phyloP scores from a whole-genome alignment of 2,329 filamentous ascomycete genomes.

The Venturia pyrina region DNA sequence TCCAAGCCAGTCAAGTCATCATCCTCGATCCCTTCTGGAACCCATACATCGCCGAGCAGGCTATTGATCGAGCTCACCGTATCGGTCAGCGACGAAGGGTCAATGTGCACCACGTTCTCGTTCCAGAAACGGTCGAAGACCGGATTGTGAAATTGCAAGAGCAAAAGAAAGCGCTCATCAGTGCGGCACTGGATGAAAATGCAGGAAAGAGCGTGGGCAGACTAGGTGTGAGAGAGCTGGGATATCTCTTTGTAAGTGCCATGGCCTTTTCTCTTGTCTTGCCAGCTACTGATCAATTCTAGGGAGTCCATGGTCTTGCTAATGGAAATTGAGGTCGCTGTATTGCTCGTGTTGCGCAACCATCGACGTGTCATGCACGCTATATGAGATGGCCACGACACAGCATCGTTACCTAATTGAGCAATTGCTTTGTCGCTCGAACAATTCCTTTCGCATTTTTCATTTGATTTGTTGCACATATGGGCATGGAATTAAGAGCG shows the following conservation, averaged over 20 bases:
- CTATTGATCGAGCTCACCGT: slow-evolving; percentile 79
- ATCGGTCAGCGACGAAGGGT: slow-evolving; percentile 71
- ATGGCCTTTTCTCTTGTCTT: background rate
- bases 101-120: slow-evolving; percentile 68
- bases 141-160: slow-evolving; percentile 72
- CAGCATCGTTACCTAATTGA: background rate
- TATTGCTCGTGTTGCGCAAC: background rate
- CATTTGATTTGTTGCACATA: background rate
- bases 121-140: slow-evolving; percentile 74
- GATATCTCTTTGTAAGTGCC: slow-evolving; percentile 11
- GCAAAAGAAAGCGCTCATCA: slow-evolving; percentile 66
- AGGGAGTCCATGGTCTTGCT: background rate
- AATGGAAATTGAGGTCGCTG: background rate
- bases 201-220: slow-evolving; percentile 26
- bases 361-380: background rate
- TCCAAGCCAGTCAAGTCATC: slow-evolving; percentile 73
- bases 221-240: slow-evolving; percentile 9
- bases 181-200: slow-evolving; percentile 68
- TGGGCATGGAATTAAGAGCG: background rate
- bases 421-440: background rate
- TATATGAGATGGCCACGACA: background rate
- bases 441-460: background rate
- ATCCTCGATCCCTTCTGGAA: slow-evolving; percentile 95
- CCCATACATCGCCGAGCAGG: slow-evolving; percentile 84
- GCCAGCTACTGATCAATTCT: background rate